phyloP scores from a whole-genome alignment of 202 grass and related monocot species.

The Saccharum hybrid region DNA sequence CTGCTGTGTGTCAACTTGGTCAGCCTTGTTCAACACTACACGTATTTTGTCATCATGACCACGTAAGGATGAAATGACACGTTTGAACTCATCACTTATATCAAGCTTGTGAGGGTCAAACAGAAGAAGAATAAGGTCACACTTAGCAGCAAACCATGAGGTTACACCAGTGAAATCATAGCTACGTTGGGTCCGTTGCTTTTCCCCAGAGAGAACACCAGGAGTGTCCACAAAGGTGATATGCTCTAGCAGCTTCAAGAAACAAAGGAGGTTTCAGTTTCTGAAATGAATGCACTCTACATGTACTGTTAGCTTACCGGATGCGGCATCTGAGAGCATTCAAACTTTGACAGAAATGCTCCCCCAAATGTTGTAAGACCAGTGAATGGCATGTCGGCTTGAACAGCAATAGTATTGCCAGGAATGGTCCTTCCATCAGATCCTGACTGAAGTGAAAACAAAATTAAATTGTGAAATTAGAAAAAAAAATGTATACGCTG shows the following conservation, averaged over 20 bases:
- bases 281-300: not conserved
- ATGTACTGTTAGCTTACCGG: slow-evolving; percentile 52
- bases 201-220: slow-evolving; percentile 93
- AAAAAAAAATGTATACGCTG: not conserved
- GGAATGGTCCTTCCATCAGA: slow-evolving; percentile 85
- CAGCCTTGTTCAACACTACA: slow-evolving; percentile 89
- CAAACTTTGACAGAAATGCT: slow-evolving; percentile 89
- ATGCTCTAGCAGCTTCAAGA: slow-evolving; percentile 78
- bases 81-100: slow-evolving; percentile 96
- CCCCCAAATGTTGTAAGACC: slow-evolving; percentile 80
- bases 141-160: slow-evolving; percentile 95
- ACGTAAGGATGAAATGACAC: slow-evolving; percentile 76
- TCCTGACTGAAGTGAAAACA: slow-evolving; percentile 60
- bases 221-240: slow-evolving; percentile 92
- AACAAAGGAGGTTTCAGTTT: slow-evolving; percentile 30
- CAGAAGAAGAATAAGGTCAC: slow-evolving; percentile 89
- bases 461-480: slow-evolving; percentile 21
- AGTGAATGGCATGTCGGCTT: slow-evolving; percentile 86
- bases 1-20: slow-evolving; percentile 95
- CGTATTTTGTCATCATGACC: slow-evolving; percentile 94
- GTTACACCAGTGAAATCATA: slow-evolving; percentile 91
- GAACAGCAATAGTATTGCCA: slow-evolving; percentile 93
- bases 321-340: slow-evolving; percentile 97
- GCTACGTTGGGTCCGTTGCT: slow-evolving; percentile 91
- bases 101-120: slow-evolving; percentile 98